These are phyloP conservation scores for Gnomoniopsis smithogilvyi DNA, from an alignment of 2,329 filamentous ascomycete species.

Conservation along the genomic window DNA sequence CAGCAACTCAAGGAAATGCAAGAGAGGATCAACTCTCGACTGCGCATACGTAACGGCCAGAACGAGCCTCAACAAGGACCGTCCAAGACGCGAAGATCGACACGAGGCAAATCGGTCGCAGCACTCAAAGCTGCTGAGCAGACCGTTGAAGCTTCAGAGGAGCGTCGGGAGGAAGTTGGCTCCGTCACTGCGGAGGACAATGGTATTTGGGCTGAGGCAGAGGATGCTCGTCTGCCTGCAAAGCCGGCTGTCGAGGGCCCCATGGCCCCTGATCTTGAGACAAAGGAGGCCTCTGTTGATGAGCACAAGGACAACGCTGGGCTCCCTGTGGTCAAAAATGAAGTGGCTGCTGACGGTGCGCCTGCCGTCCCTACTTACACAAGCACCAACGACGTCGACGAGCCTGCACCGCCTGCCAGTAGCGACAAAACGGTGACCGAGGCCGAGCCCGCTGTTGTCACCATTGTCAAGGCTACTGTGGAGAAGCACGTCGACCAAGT, in stretches of 20 bases:
- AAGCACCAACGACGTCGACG: neutral
- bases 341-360: neutral
- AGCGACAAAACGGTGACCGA: neutral
- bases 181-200: neutral
- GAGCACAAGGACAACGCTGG: neutral
- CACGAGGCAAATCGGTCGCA: neutral
- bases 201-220: neutral
- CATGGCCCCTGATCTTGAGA: neutral
- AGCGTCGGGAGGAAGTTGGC: neutral
- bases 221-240: neutral
- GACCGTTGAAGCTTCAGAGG: neutral
- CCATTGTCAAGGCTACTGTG: neutral
- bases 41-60: neutral
- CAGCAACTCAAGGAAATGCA: slow-evolving; percentile 1
- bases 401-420: neutral
- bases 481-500: slow-evolving; percentile 10
- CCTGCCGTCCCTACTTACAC: no score
- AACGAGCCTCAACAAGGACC: neutral
- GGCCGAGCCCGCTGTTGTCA: neutral
- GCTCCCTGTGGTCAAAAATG: neutral
- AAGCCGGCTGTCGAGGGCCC: neutral
- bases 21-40: slow-evolving; percentile 5
- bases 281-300: neutral
- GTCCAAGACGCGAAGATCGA: neutral
- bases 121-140: neutral